Percentiles rank a stretch among this genome's conserved stretches.
Evolutionary conservation across 352 stramenopile species (phyloP).

Genomic region (Globisporangium lucens): DNA sequence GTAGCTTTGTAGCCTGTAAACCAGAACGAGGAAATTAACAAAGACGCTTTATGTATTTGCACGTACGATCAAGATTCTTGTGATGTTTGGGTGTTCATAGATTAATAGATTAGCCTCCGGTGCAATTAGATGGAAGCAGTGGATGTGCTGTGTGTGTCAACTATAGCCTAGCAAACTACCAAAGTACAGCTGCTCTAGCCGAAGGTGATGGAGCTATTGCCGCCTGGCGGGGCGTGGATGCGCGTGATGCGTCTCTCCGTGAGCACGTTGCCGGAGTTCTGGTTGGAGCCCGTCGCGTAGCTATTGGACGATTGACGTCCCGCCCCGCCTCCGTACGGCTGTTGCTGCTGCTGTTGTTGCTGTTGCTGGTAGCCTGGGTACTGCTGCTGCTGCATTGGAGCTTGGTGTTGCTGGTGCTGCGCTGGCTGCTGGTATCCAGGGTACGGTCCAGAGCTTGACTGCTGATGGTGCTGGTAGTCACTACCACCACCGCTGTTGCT

Average conservation of each 20-base stretch:
- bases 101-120: neutral
- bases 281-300: constrained; percentile 77
- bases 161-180: neutral
- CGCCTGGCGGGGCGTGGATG: constrained; percentile 86
- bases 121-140: neutral
- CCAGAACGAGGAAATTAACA: constrained; percentile 2
- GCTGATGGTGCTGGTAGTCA: constrained; percentile 19
- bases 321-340: constrained; percentile 20
- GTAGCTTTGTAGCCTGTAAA: neutral
- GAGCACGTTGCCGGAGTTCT: constrained; percentile 89
- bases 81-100: constrained; percentile 4
- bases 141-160: neutral
- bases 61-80: neutral
- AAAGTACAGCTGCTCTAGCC: constrained; percentile 28
- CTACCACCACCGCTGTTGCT: constrained; percentile 10
- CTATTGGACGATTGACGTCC: constrained; percentile 71
- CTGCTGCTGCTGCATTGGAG: constrained; percentile 7
- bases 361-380: constrained; percentile 17
- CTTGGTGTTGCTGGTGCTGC: constrained; percentile 26
- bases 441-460: constrained; percentile 16
- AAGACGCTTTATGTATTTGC: constrained; percentile 15
- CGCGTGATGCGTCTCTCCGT: constrained; percentile 88
- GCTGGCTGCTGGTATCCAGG: constrained; percentile 9
- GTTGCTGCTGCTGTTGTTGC: constrained; percentile 20
- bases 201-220: constrained; percentile 78